A percentile compares a stretch with the other conserved stretches of the same genome.
phyloP scores from a whole-genome alignment of 1,139 yeast genomes.

The Kodamaea sp. region DNA sequence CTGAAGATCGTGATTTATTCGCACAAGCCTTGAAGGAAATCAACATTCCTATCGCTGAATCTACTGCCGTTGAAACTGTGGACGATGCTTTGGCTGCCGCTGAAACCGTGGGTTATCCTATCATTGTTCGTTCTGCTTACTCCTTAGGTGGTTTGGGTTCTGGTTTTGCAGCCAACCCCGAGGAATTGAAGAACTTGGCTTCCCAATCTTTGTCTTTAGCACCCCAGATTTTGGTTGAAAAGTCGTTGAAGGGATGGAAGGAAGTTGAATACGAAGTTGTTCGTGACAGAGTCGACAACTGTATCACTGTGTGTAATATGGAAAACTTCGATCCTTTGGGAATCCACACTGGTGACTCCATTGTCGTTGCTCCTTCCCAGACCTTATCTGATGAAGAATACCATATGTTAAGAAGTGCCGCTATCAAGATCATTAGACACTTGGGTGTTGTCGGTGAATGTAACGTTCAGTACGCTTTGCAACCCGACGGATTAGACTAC shows the following conservation, averaged over 20 bases:
- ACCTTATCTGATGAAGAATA: conserved; percentile 95
- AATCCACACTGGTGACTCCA: conserved; percentile 98
- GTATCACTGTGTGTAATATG: conserved; percentile 99
- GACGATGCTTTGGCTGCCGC: conserved; percentile 94
- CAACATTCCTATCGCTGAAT: conserved; percentile 92
- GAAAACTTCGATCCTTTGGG: conserved; percentile 98
- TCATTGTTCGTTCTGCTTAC: conserved; percentile 96
- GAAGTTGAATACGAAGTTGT: conserved; percentile 99
- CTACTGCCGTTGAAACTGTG: conserved; percentile 89
- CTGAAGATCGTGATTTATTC: conserved; percentile 96
- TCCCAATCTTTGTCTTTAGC: conserved; percentile 86
- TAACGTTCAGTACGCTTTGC: conserved; percentile 95
- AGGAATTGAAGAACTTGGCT: conserved; percentile 82
- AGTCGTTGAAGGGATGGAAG: conserved; percentile 98
- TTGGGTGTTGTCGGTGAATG: conserved; percentile 99
- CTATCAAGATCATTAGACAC: conserved; percentile 95
- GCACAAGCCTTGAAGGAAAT: conserved; percentile 94
- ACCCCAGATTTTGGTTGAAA: conserved; percentile 95
- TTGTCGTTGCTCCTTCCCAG: conserved; percentile 98
- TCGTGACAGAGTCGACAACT: conserved; percentile 92
- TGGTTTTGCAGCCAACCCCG: conserved; percentile 85
- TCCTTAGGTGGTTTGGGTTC: conserved; percentile 98
- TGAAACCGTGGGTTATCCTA: conserved; percentile 84
- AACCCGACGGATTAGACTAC: conserved; percentile 93
- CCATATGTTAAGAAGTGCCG: conserved; percentile 97